Evolutionary conservation across 78 protist species (phyloP).

Genomic region (Cavenderia fasciculata): DNA sequence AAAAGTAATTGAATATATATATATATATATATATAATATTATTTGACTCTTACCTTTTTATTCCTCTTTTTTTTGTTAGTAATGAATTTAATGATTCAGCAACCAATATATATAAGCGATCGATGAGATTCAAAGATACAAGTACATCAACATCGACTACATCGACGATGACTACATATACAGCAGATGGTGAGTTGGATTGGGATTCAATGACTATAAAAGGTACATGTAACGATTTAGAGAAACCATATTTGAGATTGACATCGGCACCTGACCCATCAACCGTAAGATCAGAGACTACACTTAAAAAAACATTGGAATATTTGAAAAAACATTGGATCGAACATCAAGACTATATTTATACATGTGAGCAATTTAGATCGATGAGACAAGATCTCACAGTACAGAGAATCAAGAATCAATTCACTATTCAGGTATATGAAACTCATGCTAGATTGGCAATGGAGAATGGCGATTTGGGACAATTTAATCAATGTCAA

Average conservation of each 20-base stretch:
- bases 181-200: conserved; percentile 28
- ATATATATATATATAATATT: too few species aligned
- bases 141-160: not conserved
- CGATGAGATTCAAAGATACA: conserved; percentile 2
- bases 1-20: too few species aligned
- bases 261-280: conserved; percentile 86
- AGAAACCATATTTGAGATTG: conserved; percentile 77
- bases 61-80: too few species aligned
- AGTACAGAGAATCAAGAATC: conserved; percentile 79
- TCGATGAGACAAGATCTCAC: conserved; percentile 89
- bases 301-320: conserved; percentile 25
- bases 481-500: conserved; percentile 92
- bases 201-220: conserved; percentile 77
- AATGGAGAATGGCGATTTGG: conserved; percentile 81
- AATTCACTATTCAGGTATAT: conserved; percentile 87
- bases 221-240: conserved; percentile 73
- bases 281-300: conserved; percentile 76
- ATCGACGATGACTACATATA: not conserved
- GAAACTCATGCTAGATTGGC: conserved; percentile 89
- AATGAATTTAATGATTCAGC: not conserved
- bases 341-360: conserved; percentile 62
- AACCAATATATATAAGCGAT: conserved; percentile 1
- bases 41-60: too few species aligned
- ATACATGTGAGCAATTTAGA: conserved; percentile 88
- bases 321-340: conserved; percentile 44